Base-by-base conservation (phyloP, 208 protist species). In the Trypanosoma melophagium region DNA sequence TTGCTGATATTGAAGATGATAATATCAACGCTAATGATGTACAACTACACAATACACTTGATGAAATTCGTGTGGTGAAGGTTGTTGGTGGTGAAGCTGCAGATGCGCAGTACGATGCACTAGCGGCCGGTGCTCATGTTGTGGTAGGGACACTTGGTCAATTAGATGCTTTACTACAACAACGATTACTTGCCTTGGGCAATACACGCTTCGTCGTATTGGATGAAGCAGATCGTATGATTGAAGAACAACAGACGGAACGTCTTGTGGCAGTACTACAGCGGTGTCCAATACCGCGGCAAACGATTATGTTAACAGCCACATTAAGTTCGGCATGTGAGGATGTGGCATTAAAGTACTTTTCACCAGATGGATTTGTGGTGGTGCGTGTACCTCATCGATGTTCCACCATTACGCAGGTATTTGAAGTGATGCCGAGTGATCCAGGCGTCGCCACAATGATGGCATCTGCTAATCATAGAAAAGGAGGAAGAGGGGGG, bases 161-260 rank as follows among this genome's bases (percentile, higher is more conserved):
- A 75, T 71, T 93, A 24, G 72, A 84, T 2, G 50, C 76, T 4
- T 69, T 95, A 47, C 81, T 95, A 16, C 74, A 81, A 57, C 74
- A 89, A 41, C 77, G 85, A 21, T 45, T 89, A 21, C 77, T 95
- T 17, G 84, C 84, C 0, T 77, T 95, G 1, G 79, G 79, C 47
- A 92, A 89, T 73, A 80, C 81, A 3, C 58, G 65, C 17, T 69
- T 81, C 25, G 80, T 99, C 19, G 94, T 98, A 28, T 73, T 99
- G 68, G 98, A 99, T 77, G 98, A 99, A 71, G 98, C 97, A 0
- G 98, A 99, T 77, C 82, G 93, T 49, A 96, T 99, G 71, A 87
- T 92, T 55, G 91, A 97, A 71, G 86, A 98, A 52, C 90, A 98
- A 56, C 69, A 74, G n/a, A 66, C 61, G 35, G 69, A 78, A 7